Conservation (phyloP, 768 basidiomycete genomes). For the Leccinum ochraceum region DNA sequence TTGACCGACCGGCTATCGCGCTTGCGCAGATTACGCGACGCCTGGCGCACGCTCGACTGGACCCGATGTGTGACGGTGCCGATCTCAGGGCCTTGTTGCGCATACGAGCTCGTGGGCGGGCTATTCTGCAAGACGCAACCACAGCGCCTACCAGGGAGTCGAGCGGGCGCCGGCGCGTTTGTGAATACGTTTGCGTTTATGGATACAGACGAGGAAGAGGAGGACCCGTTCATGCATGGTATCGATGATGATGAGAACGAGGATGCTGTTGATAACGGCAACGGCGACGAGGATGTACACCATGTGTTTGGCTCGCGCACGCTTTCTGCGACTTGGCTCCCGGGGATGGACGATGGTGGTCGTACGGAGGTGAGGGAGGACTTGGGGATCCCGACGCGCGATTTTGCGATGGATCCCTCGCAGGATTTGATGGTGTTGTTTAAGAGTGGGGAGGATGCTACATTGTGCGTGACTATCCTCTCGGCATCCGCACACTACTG, state of each 20-base stretch:
- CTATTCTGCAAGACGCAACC: slow-evolving; percentile 49
- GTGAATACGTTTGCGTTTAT: background rate
- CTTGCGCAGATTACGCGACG: slow-evolving; percentile 35
- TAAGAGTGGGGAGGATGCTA: slow-evolving; percentile 20
- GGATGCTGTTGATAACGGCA: background rate
- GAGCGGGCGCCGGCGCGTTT: background rate
- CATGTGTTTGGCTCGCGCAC: slow-evolving; percentile 25
- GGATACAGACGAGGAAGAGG: background rate
- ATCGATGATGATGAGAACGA: background rate
- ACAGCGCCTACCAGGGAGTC: background rate
- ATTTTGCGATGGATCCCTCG: slow-evolving; percentile 67
- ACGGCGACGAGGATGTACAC: background rate
- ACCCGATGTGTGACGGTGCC: slow-evolving; percentile 23
- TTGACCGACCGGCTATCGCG: slow-evolving; percentile 35
- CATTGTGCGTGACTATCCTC: slow-evolving; percentile 12
- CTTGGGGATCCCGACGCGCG: slow-evolving; percentile 44
- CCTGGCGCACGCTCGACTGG: slow-evolving; percentile 39
- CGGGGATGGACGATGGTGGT: slow-evolving; percentile 4
- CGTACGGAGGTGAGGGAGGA: slow-evolving; percentile 32
- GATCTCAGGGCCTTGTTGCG: slow-evolving; percentile 41
- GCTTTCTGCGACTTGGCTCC: slow-evolving; percentile 25
- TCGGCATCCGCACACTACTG: background rate
- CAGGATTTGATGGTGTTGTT: slow-evolving; percentile 58
- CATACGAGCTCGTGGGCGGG: slow-evolving; percentile 64
- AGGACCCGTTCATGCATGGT: background rate